Evolutionary conservation across 1,139 yeast genomes (phyloP).

Genomic region (Diutina rugosa): DNA sequence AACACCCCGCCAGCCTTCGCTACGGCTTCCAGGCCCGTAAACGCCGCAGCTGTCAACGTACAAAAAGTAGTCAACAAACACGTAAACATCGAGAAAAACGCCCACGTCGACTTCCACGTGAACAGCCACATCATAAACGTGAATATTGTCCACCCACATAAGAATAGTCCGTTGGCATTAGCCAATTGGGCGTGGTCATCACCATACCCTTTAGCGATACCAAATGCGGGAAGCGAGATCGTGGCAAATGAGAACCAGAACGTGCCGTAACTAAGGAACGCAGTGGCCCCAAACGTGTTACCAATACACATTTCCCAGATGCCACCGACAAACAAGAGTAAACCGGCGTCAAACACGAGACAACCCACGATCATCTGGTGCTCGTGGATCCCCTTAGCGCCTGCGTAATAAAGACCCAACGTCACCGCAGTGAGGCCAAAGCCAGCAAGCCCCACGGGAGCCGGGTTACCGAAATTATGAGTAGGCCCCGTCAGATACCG

Average conservation of each 20-base stretch:
- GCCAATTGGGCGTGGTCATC: slow-evolving; percentile 13
- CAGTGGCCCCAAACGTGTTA: slow-evolving; percentile 25
- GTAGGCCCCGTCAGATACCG: slow-evolving; percentile 3
- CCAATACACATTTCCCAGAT: slow-evolving; percentile 6
- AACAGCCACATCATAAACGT: slow-evolving; percentile 24
- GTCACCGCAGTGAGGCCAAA: slow-evolving; percentile 7
- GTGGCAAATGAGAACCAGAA: slow-evolving; percentile 27
- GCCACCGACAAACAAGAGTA: neutral
- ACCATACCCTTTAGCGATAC: slow-evolving; percentile 17
- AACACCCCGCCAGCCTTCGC: slow-evolving; percentile 32
- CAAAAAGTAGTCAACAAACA: slow-evolving; percentile 25
- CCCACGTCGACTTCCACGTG: slow-evolving; percentile 31
- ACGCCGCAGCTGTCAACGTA: slow-evolving; percentile 27
- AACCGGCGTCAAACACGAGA: neutral
- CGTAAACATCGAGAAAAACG: slow-evolving; percentile 22
- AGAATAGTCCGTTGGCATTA: slow-evolving; percentile 26
- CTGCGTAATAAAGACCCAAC: slow-evolving; percentile 5
- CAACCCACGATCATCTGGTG: neutral
- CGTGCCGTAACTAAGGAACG: slow-evolving; percentile 21
- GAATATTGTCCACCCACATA: slow-evolving; percentile 34
- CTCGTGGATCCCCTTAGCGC: neutral
- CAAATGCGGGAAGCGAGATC: slow-evolving; percentile 17
- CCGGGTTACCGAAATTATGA: slow-evolving; percentile 7
- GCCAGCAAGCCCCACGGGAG: slow-evolving; percentile 7
- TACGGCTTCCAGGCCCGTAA: slow-evolving; percentile 18